Conservation (phyloP, 2,329 filamentous ascomycete species). For the Calonectria naviculata region DNA sequence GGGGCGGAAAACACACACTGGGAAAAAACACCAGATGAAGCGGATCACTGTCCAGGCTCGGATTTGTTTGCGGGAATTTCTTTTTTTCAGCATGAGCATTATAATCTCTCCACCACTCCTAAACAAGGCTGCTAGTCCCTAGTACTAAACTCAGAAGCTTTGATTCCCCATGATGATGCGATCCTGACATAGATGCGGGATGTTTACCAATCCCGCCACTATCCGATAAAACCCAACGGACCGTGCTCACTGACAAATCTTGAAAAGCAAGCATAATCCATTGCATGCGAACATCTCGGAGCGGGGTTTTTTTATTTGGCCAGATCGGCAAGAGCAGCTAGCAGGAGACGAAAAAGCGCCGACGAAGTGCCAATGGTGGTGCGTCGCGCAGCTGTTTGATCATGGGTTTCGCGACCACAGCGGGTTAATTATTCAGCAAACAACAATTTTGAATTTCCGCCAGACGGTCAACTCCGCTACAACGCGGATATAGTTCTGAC, state of each 20-base stretch:
- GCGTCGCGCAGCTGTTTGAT: background rate
- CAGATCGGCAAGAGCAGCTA: background rate
- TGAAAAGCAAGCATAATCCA: constrained; percentile 5
- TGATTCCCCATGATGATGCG: constrained; percentile 16
- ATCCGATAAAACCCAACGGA: constrained; percentile 11
- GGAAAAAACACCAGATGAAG: constrained; percentile 12
- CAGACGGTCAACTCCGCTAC: constrained; percentile 21
- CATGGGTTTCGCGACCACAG: constrained; percentile 1
- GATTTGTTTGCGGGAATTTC: constrained; percentile 37
- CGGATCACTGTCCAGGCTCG: constrained; percentile 19
- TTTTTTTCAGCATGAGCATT: constrained; percentile 1
- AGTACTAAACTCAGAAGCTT: background rate
- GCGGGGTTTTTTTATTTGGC: background rate
- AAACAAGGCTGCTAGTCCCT: constrained; percentile 17
- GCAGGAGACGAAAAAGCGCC: background rate
- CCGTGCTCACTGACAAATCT: constrained; percentile 13
- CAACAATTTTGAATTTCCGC: constrained; percentile 26
- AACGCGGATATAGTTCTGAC: constrained; percentile 11
- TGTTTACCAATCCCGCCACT: constrained; percentile 19
- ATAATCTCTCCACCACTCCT: constrained; percentile 20
- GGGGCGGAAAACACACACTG: constrained; percentile 35
- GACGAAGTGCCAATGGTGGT: background rate
- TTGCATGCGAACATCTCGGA: background rate
- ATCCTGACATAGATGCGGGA: constrained; percentile 22
- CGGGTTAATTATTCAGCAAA: constrained; percentile 27